Evolutionary conservation across 2,329 filamentous ascomycete species (phyloP).

Genomic region (Neopestalotiopsis clavispora): DNA sequence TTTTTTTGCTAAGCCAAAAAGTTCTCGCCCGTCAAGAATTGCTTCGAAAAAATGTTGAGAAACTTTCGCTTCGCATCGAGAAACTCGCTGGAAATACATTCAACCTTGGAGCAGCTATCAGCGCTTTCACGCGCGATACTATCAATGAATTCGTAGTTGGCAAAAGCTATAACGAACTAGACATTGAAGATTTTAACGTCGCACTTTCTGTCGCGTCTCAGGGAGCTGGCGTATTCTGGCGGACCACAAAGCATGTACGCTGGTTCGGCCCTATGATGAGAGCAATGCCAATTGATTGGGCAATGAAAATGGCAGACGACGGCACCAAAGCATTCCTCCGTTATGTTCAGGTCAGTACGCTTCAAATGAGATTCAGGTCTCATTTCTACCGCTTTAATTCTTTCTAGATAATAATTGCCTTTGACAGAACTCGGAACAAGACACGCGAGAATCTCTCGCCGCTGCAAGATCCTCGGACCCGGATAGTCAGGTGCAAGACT

Average conservation of each 20-base stretch:
- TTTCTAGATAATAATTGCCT: background rate
- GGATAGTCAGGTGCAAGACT: background rate
- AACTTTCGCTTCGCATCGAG: background rate
- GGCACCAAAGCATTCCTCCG: slow-evolving; percentile 9
- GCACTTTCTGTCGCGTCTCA: background rate
- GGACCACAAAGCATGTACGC: slow-evolving; percentile 23
- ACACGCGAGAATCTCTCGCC: background rate
- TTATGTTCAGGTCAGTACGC: background rate
- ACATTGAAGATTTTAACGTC: slow-evolving; percentile 4
- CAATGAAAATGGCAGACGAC: slow-evolving; percentile 20
- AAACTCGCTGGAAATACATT: background rate
- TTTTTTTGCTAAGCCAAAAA: background rate
- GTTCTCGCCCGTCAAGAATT: background rate
- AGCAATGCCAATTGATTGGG: slow-evolving; percentile 19
- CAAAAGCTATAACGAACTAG: background rate
- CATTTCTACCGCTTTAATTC: background rate
- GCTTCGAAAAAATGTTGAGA: background rate
- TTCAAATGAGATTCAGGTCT: background rate
- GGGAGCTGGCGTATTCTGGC: background rate
- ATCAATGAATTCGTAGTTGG: slow-evolving; percentile 5
- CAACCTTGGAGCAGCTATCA: slow-evolving; percentile 11
- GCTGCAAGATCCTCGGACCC: background rate
- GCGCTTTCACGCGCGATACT: background rate
- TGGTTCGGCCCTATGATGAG: slow-evolving; percentile 24
- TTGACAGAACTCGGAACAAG: background rate